These are phyloP conservation scores for Pseudogymnoascus sp. DNA, from an alignment of 2,329 filamentous ascomycete species.

Conservation along the genomic window DNA sequence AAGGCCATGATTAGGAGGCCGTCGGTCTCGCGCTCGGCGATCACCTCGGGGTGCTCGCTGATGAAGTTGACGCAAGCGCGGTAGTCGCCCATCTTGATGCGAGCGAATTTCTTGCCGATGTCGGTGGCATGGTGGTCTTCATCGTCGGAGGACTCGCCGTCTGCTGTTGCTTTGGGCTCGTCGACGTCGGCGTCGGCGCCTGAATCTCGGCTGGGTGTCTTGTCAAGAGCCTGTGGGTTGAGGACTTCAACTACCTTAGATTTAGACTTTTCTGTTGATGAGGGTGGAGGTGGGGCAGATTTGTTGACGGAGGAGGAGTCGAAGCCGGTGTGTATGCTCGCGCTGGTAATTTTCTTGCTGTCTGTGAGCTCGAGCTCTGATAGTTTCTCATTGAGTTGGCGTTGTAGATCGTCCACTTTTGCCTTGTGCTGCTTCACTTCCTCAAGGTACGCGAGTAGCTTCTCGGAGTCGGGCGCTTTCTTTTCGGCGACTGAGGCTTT, in stretches of 20 bases:
- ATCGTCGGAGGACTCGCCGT: slow-evolving; percentile 54
- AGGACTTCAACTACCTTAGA: slow-evolving; percentile 59
- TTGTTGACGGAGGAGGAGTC: slow-evolving; percentile 77
- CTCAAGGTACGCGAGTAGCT: slow-evolving; percentile 66
- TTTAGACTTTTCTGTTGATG: slow-evolving; percentile 28
- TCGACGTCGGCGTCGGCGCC: slow-evolving; percentile 55
- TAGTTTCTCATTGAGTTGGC: slow-evolving; percentile 64
- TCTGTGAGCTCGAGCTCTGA: slow-evolving; percentile 79
- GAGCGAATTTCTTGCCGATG: slow-evolving; percentile 70
- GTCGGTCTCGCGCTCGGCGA: slow-evolving; percentile 81
- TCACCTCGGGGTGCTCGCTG: slow-evolving; percentile 64
- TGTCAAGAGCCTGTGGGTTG: slow-evolving; percentile 49
- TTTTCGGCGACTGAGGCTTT: slow-evolving; percentile 68
- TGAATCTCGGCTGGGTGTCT: slow-evolving; percentile 36
- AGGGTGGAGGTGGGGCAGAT: slow-evolving; percentile 27
- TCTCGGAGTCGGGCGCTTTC: slow-evolving; percentile 45
- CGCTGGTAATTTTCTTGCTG: slow-evolving; percentile 84
- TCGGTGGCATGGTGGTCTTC: slow-evolving; percentile 68
- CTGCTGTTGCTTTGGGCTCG: slow-evolving; percentile 36
- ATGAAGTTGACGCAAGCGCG: slow-evolving; percentile 67
- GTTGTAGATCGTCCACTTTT: slow-evolving; percentile 72
- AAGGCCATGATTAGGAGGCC: slow-evolving; percentile 87
- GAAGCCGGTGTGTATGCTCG: slow-evolving; percentile 81
- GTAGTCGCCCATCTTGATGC: slow-evolving; percentile 70
- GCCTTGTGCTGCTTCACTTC: slow-evolving; percentile 68